Evolutionary conservation across 1,284 basidiomycete species (phyloP).

Genomic region (Xanthoconium separans): DNA sequence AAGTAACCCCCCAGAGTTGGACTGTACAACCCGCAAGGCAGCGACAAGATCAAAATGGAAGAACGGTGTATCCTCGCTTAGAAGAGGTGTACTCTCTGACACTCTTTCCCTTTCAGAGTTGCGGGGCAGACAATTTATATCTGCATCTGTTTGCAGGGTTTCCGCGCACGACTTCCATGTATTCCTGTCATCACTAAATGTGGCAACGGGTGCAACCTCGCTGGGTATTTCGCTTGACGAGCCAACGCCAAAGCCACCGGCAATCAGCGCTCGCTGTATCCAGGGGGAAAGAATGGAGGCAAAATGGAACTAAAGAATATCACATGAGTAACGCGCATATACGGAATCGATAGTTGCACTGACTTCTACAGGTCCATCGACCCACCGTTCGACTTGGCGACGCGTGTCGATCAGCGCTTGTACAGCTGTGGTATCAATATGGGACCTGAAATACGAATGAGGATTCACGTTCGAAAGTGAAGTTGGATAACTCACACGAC

Average conservation of each 20-base stretch:
- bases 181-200: slow-evolving; percentile 48
- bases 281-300: slow-evolving; percentile 88
- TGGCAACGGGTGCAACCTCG: slow-evolving; percentile 76
- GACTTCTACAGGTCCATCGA: slow-evolving; percentile 77
- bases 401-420: slow-evolving; percentile 92
- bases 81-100: slow-evolving; percentile 38
- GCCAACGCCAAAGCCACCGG: slow-evolving; percentile 82
- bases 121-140: slow-evolving; percentile 21
- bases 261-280: slow-evolving; percentile 88
- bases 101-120: background rate
- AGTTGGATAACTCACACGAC: slow-evolving; percentile 59
- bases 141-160: slow-evolving; percentile 29
- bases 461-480: background rate
- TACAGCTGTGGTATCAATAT: slow-evolving; percentile 85
- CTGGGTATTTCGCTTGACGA: slow-evolving; percentile 41
- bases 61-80: slow-evolving; percentile 69
- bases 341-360: slow-evolving; percentile 12
- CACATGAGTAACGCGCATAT: background rate
- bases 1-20: slow-evolving; percentile 7
- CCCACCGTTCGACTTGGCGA: slow-evolving; percentile 85
- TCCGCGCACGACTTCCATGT: slow-evolving; percentile 15
- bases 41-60: slow-evolving; percentile 83
- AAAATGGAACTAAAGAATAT: slow-evolving; percentile 73
- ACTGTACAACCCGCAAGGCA: slow-evolving; percentile 74
- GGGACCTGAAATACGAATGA: slow-evolving; percentile 45